Percentiles rank a stretch among this genome's conserved stretches.
Evolutionary conservation across 1,284 basidiomycete genomes (phyloP).

Genomic region (Neotropicomus parvogracilis): DNA sequence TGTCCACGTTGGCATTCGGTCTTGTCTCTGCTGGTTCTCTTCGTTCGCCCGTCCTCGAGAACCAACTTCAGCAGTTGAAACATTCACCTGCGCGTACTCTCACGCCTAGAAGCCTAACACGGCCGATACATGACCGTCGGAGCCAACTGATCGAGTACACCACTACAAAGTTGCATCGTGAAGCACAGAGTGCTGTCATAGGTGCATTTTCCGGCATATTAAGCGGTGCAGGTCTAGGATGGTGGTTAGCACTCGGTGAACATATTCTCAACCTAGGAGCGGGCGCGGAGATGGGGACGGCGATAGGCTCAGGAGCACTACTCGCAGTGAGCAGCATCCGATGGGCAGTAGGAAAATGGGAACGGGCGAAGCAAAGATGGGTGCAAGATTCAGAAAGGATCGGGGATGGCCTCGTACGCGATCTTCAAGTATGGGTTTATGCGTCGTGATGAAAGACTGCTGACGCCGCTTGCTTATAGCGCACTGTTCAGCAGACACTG

Average conservation of each 20-base stretch:
- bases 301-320: constrained; percentile 59
- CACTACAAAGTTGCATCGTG: constrained; percentile 60
- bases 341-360: constrained; percentile 71
- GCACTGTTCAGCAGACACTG: constrained; percentile 45
- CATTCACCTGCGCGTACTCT: constrained; percentile 50
- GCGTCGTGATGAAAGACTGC: background rate
- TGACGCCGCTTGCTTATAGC: constrained; percentile 34
- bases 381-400: constrained; percentile 72
- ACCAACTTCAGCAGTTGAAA: constrained; percentile 58
- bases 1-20: constrained; percentile 43
- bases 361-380: constrained; percentile 66
- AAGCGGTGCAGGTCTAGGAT: constrained; percentile 42
- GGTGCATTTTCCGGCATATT: constrained; percentile 48
- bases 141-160: constrained; percentile 56
- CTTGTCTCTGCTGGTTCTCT: constrained; percentile 41
- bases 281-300: constrained; percentile 53
- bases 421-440: constrained; percentile 55
- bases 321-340: constrained; percentile 52
- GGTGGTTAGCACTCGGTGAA: constrained; percentile 45
- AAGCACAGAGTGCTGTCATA: constrained; percentile 62
- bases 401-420: constrained; percentile 65
- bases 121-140: constrained; percentile 55
- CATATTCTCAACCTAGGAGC: constrained; percentile 38
- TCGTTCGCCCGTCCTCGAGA: constrained; percentile 65
- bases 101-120: constrained; percentile 47